These are phyloP conservation scores for Saccharomycopsis olivae DNA, from an alignment of 805 yeast genomes.

Conservation along the genomic window DNA sequence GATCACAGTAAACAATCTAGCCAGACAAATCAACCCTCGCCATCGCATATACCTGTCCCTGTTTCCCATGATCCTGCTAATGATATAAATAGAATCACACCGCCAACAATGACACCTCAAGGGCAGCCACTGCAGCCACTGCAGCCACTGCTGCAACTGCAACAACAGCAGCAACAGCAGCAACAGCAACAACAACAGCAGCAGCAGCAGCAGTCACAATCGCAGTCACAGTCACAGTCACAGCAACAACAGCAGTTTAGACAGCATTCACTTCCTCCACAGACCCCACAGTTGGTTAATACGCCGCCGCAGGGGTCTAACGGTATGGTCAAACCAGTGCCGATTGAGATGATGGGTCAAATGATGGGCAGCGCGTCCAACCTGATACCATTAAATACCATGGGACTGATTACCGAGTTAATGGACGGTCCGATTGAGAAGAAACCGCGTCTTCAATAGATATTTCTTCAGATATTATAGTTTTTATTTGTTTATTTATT, in stretches of 20 bases:
- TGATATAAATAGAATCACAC: no score
- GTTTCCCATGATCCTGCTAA: no score
- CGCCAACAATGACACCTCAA: no score
- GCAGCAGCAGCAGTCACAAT: background rate
- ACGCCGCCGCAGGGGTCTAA: slow-evolving; percentile 3
- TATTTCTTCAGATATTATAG: no score
- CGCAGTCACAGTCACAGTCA: no score
- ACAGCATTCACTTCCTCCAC: slow-evolving; percentile 5
- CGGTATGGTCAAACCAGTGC: background rate
- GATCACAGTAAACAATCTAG: background rate
- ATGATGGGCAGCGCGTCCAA: no score
- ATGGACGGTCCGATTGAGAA: background rate
- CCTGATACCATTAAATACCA: no score
- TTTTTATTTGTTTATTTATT: background rate
- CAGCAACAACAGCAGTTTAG: background rate
- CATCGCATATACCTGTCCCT: background rate
- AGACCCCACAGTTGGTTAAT: slow-evolving; percentile 5
- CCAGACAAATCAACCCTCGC: background rate
- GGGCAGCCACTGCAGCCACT: no score
- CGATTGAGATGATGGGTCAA: background rate
- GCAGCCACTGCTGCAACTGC: background rate
- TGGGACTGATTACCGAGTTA: background rate
- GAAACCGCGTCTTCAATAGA: background rate
- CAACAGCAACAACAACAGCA: background rate
- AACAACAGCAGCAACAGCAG: slow-evolving; percentile 1